Percentiles rank a stretch among this genome's conserved stretches.
Conservation (phyloP, 2,329 filamentous ascomycete genomes). For the Aspergillus fijiensis region DNA sequence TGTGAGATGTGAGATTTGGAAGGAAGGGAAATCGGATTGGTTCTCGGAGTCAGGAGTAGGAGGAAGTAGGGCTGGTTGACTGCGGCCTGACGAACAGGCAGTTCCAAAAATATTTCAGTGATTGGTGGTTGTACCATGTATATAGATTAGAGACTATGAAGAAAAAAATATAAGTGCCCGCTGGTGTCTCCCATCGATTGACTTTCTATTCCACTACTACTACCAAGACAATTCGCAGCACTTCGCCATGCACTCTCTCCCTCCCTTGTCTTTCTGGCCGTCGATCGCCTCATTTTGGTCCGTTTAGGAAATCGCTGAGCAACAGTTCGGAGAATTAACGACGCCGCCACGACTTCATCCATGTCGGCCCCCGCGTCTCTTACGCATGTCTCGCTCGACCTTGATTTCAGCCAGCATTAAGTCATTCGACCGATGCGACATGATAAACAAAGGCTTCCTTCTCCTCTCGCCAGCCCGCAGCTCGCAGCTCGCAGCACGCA, state of each 20-base stretch:
- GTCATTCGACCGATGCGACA: neutral
- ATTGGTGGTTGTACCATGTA: conserved; percentile 2
- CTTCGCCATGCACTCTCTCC: neutral
- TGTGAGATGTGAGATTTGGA: neutral
- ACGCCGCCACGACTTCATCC: neutral
- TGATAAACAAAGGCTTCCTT: neutral
- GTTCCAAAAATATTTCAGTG: neutral
- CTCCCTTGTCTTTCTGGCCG: neutral
- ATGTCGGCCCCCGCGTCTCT: neutral
- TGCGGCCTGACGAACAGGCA: conserved; percentile 10
- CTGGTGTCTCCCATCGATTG: neutral
- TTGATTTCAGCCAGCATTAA: neutral
- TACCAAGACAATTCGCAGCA: neutral
- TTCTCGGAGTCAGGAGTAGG: conserved; percentile 1
- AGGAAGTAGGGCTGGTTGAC: conserved; percentile 6
- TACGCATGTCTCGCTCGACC: neutral
- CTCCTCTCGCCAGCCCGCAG: neutral
- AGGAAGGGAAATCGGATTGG: conserved; percentile 2
- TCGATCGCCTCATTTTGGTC: neutral
- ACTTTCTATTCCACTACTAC: neutral
- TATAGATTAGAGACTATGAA: conserved; percentile 4
- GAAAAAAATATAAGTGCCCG: neutral
- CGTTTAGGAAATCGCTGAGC: neutral
- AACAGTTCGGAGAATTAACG: neutral
- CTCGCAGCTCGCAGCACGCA: neutral